Conservation (phyloP, 768 basidiomycete species). For the Paxillus ammoniavirescens region DNA sequence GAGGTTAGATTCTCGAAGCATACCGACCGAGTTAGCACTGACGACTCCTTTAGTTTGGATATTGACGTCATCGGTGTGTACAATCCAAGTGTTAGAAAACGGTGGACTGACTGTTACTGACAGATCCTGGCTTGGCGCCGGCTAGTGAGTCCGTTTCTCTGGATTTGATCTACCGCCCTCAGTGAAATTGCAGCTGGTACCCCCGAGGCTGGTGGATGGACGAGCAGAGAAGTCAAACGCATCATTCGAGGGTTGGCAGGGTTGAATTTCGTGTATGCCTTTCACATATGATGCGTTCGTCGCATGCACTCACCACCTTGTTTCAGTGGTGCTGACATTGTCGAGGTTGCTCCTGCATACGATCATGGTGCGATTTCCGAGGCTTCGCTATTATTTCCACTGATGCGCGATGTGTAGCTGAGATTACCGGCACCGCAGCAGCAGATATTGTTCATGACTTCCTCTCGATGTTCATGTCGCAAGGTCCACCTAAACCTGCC, state of each 20-base stretch:
- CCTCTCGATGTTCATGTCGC: conserved; percentile 36
- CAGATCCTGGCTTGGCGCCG: conserved; percentile 78
- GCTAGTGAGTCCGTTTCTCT: conserved; percentile 52
- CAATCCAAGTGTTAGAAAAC: not conserved
- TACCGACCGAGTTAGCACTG: not conserved
- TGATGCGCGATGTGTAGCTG: conserved; percentile 20
- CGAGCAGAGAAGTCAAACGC: conserved; percentile 76
- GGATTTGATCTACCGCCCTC: not conserved
- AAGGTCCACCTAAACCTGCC: conserved; percentile 22
- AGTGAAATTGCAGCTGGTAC: conserved; percentile 58
- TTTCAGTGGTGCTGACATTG: conserved; percentile 61
- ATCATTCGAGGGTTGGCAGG: conserved; percentile 78
- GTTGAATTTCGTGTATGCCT: conserved; percentile 69
- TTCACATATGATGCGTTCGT: not conserved
- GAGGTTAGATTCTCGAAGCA: conserved; percentile 34
- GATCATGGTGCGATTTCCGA: conserved; percentile 19
- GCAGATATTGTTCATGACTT: conserved; percentile 48
- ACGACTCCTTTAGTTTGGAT: conserved; percentile 50
- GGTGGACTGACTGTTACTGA: conserved; percentile 3
- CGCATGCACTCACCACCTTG: not conserved
- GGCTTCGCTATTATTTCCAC: not conserved
- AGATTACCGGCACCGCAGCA: conserved; percentile 43
- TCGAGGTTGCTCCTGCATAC: conserved; percentile 43
- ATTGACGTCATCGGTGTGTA: conserved; percentile 76
- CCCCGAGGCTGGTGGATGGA: conserved; percentile 85